Conservation (phyloP, 2,329 filamentous ascomycete genomes). For the Penicillium griseofulvum region DNA sequence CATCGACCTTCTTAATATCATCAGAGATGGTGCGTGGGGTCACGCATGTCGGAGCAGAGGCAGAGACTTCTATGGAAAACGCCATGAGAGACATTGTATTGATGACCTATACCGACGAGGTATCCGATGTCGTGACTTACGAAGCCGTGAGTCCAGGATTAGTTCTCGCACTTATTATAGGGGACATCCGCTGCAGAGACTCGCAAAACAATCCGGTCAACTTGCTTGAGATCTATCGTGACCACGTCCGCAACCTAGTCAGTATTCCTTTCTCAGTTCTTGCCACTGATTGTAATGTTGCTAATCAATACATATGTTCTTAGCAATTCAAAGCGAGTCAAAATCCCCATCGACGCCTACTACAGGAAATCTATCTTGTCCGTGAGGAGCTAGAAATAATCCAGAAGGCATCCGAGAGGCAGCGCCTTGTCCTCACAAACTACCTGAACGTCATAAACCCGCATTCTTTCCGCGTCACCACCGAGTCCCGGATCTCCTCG, state of each 20-base stretch:
- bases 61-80: not conserved
- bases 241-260: not conserved
- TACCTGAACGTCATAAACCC: not conserved
- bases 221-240: not conserved
- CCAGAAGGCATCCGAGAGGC: not conserved
- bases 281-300: not conserved
- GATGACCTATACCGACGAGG: not conserved
- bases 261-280: not conserved
- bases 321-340: not conserved
- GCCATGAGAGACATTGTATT: not conserved
- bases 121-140: not conserved
- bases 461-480: not conserved
- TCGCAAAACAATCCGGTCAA: not conserved
- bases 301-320: not conserved
- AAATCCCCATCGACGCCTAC: not conserved
- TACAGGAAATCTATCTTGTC: not conserved
- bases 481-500: not conserved
- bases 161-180: not conserved
- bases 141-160: not conserved
- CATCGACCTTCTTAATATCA: not conserved
- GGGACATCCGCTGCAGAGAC: not conserved
- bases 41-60: not conserved
- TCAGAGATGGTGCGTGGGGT: not conserved
- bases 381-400: not conserved
- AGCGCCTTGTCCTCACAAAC: not conserved